Evolutionary conservation across 768 basidiomycete genomes (phyloP).

Genomic region (Exidia glandulosa): DNA sequence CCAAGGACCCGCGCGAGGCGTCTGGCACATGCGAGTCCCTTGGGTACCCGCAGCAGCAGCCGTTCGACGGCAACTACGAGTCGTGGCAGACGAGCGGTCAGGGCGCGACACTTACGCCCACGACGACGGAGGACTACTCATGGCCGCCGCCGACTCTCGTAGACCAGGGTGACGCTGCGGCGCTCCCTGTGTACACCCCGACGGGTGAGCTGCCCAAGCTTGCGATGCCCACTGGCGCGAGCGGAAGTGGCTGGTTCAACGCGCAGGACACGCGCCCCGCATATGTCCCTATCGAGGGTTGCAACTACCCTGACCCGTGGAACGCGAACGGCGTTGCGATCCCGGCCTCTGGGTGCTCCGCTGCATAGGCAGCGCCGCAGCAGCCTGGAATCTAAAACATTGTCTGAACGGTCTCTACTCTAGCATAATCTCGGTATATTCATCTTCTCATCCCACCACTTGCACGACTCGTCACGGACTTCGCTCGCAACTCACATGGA

Average conservation of each 20-base stretch:
- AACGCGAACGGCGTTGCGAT: background rate
- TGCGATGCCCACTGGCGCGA: slow-evolving; percentile 10
- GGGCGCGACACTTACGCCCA: slow-evolving; percentile 14
- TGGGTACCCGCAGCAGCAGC: slow-evolving; percentile 6
- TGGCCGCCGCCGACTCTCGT: slow-evolving; percentile 3
- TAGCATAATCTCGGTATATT: too few relatives aligned
- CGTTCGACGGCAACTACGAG: slow-evolving; percentile 5
- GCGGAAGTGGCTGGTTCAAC: background rate
- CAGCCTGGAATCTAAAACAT: too few relatives aligned
- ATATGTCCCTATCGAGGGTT: background rate
- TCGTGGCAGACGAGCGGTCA: slow-evolving; percentile 16
- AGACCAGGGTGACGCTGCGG: background rate
- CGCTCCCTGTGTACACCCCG: slow-evolving; percentile 22
- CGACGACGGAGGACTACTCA: background rate
- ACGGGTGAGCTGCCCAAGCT: slow-evolving; percentile 21
- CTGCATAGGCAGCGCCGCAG: too few relatives aligned
- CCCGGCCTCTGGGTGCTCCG: too few relatives aligned
- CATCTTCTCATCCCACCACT: too few relatives aligned
- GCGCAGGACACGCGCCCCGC: background rate
- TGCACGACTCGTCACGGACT: too few relatives aligned
- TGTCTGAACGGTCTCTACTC: too few relatives aligned
- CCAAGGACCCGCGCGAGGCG: slow-evolving; percentile 25
- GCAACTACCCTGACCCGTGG: background rate
- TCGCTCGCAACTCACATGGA: too few relatives aligned
- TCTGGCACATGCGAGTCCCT: slow-evolving; percentile 23